Percentiles rank a stretch among this genome's conserved stretches.
These are phyloP conservation scores for Trypethelium eluteriae DNA, from an alignment of 495 filamentous ascomycete species.

Conservation along the genomic window DNA sequence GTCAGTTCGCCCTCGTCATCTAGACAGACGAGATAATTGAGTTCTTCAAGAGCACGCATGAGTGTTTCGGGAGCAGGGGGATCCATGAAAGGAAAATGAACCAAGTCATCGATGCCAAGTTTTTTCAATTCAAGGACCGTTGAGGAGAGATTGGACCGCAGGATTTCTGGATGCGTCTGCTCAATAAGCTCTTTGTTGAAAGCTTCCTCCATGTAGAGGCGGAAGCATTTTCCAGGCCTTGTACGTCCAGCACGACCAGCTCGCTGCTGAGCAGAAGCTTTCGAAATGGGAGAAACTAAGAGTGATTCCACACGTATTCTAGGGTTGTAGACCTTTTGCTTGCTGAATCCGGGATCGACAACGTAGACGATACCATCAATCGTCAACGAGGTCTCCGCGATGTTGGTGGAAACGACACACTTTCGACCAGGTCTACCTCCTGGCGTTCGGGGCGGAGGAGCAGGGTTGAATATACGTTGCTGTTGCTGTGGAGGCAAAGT, in stretches of 20 bases:
- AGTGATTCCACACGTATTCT: slow-evolving; percentile 93
- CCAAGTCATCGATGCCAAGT: slow-evolving; percentile 87
- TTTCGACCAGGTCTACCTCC: slow-evolving; percentile 89
- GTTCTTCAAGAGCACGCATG: slow-evolving; percentile 95
- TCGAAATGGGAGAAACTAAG: slow-evolving; percentile 91
- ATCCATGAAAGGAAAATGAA: slow-evolving; percentile 99
- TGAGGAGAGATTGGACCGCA: slow-evolving; percentile 85
- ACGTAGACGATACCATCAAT: slow-evolving; percentile 99
- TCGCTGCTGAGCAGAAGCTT: slow-evolving; percentile 95
- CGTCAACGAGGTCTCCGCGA: slow-evolving; percentile 93
- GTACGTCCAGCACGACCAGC: slow-evolving; percentile 99
- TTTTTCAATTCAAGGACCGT: slow-evolving; percentile 98
- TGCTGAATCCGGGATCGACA: slow-evolving; percentile 96
- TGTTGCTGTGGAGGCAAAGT: slow-evolving; percentile 86
- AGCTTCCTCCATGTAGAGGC: slow-evolving; percentile 88
- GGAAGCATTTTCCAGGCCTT: slow-evolving; percentile 93
- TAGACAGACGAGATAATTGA: slow-evolving; percentile 93
- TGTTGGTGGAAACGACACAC: slow-evolving; percentile 91
- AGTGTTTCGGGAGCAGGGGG: slow-evolving; percentile 96
- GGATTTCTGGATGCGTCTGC: slow-evolving; percentile 91
- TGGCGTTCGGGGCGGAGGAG: slow-evolving; percentile 60
- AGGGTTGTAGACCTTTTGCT: slow-evolving; percentile 99
- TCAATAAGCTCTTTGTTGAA: slow-evolving; percentile 98
- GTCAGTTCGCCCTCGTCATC: slow-evolving; percentile 95
- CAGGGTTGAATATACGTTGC: slow-evolving; percentile 88